Evolutionary conservation across 2,329 filamentous ascomycete genomes (phyloP).

Genomic region (Ophiostoma triangulosporum): DNA sequence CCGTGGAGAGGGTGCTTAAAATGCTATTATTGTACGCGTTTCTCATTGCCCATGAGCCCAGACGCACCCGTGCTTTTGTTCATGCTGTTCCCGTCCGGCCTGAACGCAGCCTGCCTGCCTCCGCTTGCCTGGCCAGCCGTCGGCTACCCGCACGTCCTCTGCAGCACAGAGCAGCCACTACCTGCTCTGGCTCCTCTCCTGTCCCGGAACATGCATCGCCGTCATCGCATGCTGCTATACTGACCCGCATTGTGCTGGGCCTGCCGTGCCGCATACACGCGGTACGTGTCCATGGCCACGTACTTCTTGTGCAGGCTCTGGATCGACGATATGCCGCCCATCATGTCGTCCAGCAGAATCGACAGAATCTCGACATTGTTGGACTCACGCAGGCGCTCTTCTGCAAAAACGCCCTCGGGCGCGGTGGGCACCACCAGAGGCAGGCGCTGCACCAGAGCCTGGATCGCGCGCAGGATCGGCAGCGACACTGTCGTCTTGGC

Average conservation of each 20-base stretch:
- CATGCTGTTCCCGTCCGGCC: too few species aligned
- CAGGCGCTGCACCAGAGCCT: slow-evolving; percentile 70
- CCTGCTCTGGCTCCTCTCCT: neutral
- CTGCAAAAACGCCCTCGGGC: slow-evolving; percentile 43
- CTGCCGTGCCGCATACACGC: neutral
- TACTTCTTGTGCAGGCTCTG: slow-evolving; percentile 55
- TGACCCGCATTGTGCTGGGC: neutral
- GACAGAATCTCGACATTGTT: slow-evolving; percentile 74
- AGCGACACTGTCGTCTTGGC: slow-evolving; percentile 36
- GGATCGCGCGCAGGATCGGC: slow-evolving; percentile 73
- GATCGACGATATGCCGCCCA: slow-evolving; percentile 55
- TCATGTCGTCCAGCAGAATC: slow-evolving; percentile 56
- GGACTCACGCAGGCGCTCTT: slow-evolving; percentile 60
- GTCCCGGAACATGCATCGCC: too few species aligned
- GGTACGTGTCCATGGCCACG: slow-evolving; percentile 35
- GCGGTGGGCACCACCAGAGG: slow-evolving; percentile 67
- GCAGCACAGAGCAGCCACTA: neutral
- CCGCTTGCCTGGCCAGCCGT: too few species aligned
- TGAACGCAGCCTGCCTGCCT: too few species aligned
- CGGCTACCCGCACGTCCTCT: too few species aligned
- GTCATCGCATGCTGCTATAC: neutral
- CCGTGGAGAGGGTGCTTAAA: too few species aligned
- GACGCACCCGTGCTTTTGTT: too few species aligned
- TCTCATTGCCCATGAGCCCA: too few species aligned
- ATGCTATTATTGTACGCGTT: too few species aligned